phyloP scores from a whole-genome alignment of 1,284 basidiomycete species.

The Tetrapyrgos nigripes region DNA sequence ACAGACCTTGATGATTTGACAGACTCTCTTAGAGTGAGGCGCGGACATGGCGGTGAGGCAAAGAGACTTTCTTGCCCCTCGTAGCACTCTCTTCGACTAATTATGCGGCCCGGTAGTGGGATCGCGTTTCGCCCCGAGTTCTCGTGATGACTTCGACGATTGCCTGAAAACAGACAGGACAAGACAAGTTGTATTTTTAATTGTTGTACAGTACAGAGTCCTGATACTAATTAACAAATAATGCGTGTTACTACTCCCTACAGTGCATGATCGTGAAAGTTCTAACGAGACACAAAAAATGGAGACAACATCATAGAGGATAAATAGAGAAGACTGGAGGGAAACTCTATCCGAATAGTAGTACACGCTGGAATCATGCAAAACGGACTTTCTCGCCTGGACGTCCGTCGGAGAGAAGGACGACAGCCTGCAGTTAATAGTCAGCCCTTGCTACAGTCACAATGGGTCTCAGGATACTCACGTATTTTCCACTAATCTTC shows the following conservation, averaged over 20 bases:
- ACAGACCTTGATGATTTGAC: constrained; percentile 74
- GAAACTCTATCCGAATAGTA: too few species aligned
- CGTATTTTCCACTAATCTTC: constrained; percentile 98
- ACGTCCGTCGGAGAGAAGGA: constrained; percentile 84
- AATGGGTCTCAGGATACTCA: constrained; percentile 45
- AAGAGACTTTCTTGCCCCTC: too few species aligned
- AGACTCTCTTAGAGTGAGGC: constrained; percentile 63
- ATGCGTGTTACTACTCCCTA: neutral
- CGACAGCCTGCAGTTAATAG: constrained; percentile 67
- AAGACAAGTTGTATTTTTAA: too few species aligned
- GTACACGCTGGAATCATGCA: too few species aligned
- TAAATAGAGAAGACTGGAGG: too few species aligned
- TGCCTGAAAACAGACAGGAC: too few species aligned
- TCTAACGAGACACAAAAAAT: too few species aligned
- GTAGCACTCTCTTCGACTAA: too few species aligned
- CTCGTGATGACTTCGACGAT: too few species aligned
- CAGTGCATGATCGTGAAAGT: neutral
- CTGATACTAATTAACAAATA: neutral
- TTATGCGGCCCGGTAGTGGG: too few species aligned
- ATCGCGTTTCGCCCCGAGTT: too few species aligned
- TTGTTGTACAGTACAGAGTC: neutral
- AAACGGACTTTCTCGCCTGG: constrained; percentile 84
- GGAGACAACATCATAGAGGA: too few species aligned
- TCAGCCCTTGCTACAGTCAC: constrained; percentile 12
- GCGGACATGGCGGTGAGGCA: constrained; percentile 31